A percentile compares a stretch with the other conserved stretches of the same genome.
Evolutionary conservation across 2,329 filamentous ascomycete species (phyloP).

Genomic region (Fusarium compactum): DNA sequence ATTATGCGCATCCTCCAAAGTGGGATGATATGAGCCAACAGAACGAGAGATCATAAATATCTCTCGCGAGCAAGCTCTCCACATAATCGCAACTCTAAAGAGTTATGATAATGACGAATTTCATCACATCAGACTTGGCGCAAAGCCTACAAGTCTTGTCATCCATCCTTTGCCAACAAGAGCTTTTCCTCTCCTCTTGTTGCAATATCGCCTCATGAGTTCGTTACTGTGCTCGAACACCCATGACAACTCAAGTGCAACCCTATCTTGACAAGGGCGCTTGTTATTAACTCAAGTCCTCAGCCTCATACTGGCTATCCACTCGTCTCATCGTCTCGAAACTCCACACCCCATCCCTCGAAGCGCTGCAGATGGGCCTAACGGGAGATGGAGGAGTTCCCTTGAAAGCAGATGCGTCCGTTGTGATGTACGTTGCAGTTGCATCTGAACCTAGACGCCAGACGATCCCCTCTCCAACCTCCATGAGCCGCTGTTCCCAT

Average conservation of each 20-base stretch:
- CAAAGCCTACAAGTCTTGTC: neutral
- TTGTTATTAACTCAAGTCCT: constrained; percentile 18
- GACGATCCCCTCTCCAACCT: constrained; percentile 28
- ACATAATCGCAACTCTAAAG: neutral
- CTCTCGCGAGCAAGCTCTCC: neutral
- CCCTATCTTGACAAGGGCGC: constrained; percentile 16
- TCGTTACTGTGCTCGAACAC: constrained; percentile 21
- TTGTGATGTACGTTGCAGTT: constrained; percentile 34
- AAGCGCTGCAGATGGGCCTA: constrained; percentile 37
- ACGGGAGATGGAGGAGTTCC: constrained; percentile 41
- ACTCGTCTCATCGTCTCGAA: constrained; percentile 16
- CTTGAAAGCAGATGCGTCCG: constrained; percentile 22
- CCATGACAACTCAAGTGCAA: constrained; percentile 14
- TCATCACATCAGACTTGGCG: neutral
- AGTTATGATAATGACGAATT: neutral
- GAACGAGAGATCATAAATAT: constrained; percentile 10
- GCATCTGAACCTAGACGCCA: constrained; percentile 29
- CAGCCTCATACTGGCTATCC: constrained; percentile 33
- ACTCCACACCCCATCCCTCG: constrained; percentile 30
- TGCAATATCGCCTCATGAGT: constrained; percentile 7
- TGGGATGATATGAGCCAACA: constrained; percentile 8
- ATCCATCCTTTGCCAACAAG: neutral
- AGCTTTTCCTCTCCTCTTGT: constrained; percentile 1
- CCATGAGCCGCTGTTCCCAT: neutral
- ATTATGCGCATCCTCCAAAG: constrained; percentile 6